These are phyloP conservation scores for Blastobotrys ciferrii DNA, from an alignment of 1,139 yeast species.

Conservation along the genomic window DNA sequence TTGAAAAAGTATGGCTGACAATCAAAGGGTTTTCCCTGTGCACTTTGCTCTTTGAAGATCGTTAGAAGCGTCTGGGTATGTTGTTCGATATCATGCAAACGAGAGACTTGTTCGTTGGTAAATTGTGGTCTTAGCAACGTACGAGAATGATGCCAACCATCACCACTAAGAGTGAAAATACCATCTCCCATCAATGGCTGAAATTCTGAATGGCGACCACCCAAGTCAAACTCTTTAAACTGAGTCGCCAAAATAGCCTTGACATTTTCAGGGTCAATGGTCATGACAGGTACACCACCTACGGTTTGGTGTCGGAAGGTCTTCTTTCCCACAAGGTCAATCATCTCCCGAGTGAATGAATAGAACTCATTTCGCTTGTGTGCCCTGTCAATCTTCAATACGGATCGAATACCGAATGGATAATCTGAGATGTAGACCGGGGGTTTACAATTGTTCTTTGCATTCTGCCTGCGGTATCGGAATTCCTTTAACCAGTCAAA, in stretches of 20 bases:
- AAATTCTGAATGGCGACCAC: conserved; percentile 45
- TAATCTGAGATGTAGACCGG: conserved; percentile 11
- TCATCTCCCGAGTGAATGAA: conserved; percentile 7
- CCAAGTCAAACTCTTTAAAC: conserved; percentile 32
- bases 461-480: conserved; percentile 11
- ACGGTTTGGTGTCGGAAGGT: conserved; percentile 22
- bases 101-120: conserved; percentile 53
- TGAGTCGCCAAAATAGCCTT: conserved; percentile 38
- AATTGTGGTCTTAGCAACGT: conserved; percentile 58
- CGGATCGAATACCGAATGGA: conserved; percentile 25
- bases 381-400: conserved; percentile 9
- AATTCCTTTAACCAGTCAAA: conserved; percentile 10
- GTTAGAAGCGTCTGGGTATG: conserved; percentile 40
- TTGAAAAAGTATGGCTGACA: conserved; percentile 49
- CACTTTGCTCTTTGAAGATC: conserved; percentile 15
- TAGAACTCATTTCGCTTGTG: conserved; percentile 10
- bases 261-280: conserved; percentile 47
- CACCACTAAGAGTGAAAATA: conserved; percentile 53
- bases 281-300: conserved; percentile 22
- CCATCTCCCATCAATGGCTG: conserved; percentile 52
- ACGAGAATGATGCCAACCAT: conserved; percentile 57
- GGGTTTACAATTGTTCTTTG: conserved; percentile 12
- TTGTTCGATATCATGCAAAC: conserved; percentile 46
- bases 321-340: conserved; percentile 8
- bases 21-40: conserved; percentile 37